A percentile compares a stretch with the other conserved stretches of the same genome.
These are phyloP conservation scores for Diaporthe citriasiana DNA, from an alignment of 2,329 filamentous ascomycete genomes.

Conservation along the genomic window DNA sequence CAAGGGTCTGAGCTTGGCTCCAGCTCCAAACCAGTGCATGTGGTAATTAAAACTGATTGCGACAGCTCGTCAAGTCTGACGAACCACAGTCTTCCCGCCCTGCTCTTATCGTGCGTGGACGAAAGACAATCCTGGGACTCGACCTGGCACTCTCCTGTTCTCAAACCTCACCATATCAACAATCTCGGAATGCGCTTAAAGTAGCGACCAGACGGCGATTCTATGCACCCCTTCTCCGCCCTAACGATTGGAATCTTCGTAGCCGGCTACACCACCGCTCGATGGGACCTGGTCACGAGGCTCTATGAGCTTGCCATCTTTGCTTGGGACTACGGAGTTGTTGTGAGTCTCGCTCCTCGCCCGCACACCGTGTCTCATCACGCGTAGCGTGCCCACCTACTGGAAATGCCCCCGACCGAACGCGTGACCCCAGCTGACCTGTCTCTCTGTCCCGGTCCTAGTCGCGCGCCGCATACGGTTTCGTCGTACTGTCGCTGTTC, in stretches of 20 bases:
- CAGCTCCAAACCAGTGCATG: constrained; percentile 31
- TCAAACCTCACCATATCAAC: constrained; percentile 5
- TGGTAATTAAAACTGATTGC: constrained; percentile 36
- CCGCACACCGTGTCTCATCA: not conserved
- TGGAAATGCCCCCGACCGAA: not conserved
- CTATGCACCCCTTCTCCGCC: constrained; percentile 98
- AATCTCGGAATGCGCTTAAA: constrained; percentile 59
- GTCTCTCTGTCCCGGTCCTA: constrained; percentile 53
- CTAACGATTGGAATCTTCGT: constrained; percentile 98
- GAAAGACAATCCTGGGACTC: not conserved
- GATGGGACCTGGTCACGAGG: constrained; percentile 97
- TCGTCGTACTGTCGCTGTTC: constrained; percentile 83
- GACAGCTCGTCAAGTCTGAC: constrained; percentile 26
- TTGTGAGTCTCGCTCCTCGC: constrained; percentile 71
- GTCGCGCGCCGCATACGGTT: constrained; percentile 89
- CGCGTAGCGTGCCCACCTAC: not conserved
- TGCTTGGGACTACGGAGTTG: constrained; percentile 98
- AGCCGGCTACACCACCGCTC: constrained; percentile 98
- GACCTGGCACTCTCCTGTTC: not conserved
- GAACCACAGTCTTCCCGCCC: constrained; percentile 18
- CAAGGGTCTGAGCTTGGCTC: constrained; percentile 26
- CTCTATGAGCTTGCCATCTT: constrained; percentile 98
- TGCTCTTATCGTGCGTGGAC: constrained; percentile 31
- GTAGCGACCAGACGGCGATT: constrained; percentile 58
- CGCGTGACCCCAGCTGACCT: constrained; percentile 35